Evolutionary conservation across 2,329 filamentous ascomycete species (phyloP).

Genomic region (Claviceps citrina): DNA sequence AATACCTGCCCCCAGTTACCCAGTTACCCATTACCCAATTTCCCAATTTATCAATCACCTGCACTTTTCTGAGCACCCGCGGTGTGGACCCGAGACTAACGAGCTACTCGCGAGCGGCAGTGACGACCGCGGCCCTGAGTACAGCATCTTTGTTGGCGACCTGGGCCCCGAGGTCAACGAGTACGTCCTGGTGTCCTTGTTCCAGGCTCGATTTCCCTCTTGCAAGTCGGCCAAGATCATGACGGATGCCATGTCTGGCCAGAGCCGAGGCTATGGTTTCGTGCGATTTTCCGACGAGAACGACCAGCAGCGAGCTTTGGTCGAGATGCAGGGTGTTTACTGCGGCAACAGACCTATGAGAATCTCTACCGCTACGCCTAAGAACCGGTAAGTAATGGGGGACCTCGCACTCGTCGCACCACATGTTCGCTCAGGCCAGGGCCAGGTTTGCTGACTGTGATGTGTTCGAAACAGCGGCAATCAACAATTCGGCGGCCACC

Average conservation of each 20-base stretch:
- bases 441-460: conserved; percentile 3
- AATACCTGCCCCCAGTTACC: not conserved
- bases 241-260: conserved; percentile 94
- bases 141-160: conserved; percentile 93
- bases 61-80: not conserved
- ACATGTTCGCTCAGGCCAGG: not conserved
- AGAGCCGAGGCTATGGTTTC: conserved; percentile 95
- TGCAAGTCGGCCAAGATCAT: conserved; percentile 99
- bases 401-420: not conserved
- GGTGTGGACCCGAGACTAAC: not conserved
- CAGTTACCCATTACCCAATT: too few relatives aligned
- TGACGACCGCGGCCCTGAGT: conserved; percentile 92
- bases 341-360: conserved; percentile 98
- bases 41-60: too few relatives aligned
- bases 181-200: conserved; percentile 90
- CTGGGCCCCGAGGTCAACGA: conserved; percentile 97
- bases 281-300: conserved; percentile 92
- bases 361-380: conserved; percentile 92
- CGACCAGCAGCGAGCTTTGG: conserved; percentile 88
- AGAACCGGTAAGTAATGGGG: conserved; percentile 49
- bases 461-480: conserved; percentile 15
- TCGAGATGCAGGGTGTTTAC: conserved; percentile 98
- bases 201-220: conserved; percentile 88
- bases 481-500: conserved; percentile 25
- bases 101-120: conserved; percentile 26